Evolutionary conservation across 2,329 filamentous ascomycete genomes (phyloP), one percentile per base, ranked within the genome.

Genomic region (Alternaria brassicae): DNA sequence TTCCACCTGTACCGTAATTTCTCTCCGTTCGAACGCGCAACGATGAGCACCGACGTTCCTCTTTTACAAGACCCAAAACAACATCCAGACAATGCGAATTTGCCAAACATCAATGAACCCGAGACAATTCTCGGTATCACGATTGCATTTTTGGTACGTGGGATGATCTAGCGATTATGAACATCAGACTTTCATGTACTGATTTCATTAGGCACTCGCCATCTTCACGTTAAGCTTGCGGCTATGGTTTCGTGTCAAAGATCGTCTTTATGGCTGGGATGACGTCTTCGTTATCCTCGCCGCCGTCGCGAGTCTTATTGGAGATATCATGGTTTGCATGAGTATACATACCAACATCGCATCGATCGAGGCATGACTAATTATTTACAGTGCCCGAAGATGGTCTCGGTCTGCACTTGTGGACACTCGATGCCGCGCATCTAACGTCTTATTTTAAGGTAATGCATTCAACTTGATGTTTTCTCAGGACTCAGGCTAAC

Each of bases 201-300:
- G 25, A 51, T 15, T 8, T 17, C 9, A 4, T 19, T 49, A 78
- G 75, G 23, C 53, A 6, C 15, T 75, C 23, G 73, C 73, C 17
- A 44, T 67, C 25, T 48, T 73, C 13, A 72, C 72, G 15, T 63
- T 75, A 15, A 54, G 61, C 32, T 56, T 78, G 32, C 70, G 77
- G 40, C 30, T 78, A 53, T 74, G 65, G 65, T 67, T 70, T 17
- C 73, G 77, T 6, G 56, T 66, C 21, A 71, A 63, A 34, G 68
- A 70, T n/a, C 64, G 57, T 15, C 56, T 74, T 13, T 73, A 70
- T 66, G 72, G 77, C n/a, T 77, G 71, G 71, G 77, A 78, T 50
- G 77, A 78, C 56, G 30, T 69, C 3, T 74, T 77, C 10, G 71
- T 78, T 15, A 49, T 73, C 15, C 58, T 77, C 7, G 72, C 76